A percentile compares a stretch with the other conserved stretches of the same genome.
Conservation (phyloP, 352 stramenopile genomes). For the Globisporangium cylindrosporum region DNA sequence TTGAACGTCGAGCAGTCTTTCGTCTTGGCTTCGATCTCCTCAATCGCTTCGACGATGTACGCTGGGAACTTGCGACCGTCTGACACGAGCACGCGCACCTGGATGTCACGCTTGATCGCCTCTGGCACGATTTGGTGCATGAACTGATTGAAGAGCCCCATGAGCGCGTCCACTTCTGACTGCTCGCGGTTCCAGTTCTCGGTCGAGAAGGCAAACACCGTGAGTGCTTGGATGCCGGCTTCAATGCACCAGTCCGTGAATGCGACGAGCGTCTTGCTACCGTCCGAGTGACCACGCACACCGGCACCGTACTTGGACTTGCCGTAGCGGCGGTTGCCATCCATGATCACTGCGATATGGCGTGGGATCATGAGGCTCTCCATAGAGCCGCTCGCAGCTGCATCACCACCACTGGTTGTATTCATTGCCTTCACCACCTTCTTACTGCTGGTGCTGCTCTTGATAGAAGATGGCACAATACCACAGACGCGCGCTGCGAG, state of each 20-base stretch:
- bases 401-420: background rate
- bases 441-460: background rate
- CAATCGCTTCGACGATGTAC: slow-evolving; percentile 65
- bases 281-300: slow-evolving; percentile 92
- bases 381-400: background rate
- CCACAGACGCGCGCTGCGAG: slow-evolving; percentile 14
- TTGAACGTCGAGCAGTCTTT: slow-evolving; percentile 72
- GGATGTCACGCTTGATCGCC: slow-evolving; percentile 86
- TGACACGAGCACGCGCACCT: slow-evolving; percentile 90
- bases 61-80: slow-evolving; percentile 67
- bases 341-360: slow-evolving; percentile 96
- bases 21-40: slow-evolving; percentile 88
- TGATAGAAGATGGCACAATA: slow-evolving; percentile 5
- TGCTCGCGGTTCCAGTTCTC: slow-evolving; percentile 94
- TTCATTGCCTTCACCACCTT: slow-evolving; percentile 7
- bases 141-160: slow-evolving; percentile 95
- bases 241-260: slow-evolving; percentile 98
- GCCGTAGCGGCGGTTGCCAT: slow-evolving; percentile 95
- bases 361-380: slow-evolving; percentile 48
- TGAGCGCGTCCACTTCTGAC: slow-evolving; percentile 88
- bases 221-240: slow-evolving; percentile 86
- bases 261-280: slow-evolving; percentile 92
- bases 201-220: slow-evolving; percentile 95
- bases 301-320: slow-evolving; percentile 74
- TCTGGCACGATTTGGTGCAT: slow-evolving; percentile 92